Conservation (phyloP, 768 basidiomycete species). For the Auriscalpium microsporum region DNA sequence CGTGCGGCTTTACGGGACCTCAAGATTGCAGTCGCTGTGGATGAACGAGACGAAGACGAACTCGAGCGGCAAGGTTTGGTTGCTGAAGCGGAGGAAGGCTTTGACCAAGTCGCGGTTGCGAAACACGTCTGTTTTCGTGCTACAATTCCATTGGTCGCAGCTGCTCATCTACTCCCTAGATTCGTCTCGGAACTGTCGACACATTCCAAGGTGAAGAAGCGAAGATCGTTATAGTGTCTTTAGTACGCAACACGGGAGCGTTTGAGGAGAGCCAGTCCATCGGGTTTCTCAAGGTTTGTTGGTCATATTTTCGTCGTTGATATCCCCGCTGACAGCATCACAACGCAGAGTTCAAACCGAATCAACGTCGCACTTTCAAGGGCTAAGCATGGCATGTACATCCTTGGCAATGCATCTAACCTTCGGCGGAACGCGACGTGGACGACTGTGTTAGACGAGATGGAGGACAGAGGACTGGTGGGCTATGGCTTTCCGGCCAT, state of each 20-base stretch:
- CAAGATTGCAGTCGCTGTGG: slow-evolving; percentile 55
- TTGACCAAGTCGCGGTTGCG: slow-evolving; percentile 45
- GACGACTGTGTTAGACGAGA: slow-evolving; percentile 46
- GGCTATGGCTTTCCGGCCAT: slow-evolving; percentile 3
- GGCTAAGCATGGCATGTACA: slow-evolving; percentile 64
- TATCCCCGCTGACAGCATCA: slow-evolving; percentile 2
- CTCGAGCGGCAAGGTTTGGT: slow-evolving; percentile 44
- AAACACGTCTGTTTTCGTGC: slow-evolving; percentile 34
- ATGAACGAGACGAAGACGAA: slow-evolving; percentile 59
- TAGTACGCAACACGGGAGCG: slow-evolving; percentile 63
- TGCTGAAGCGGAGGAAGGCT: slow-evolving; percentile 26
- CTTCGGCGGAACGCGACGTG: slow-evolving; percentile 50
- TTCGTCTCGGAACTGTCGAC: slow-evolving; percentile 66
- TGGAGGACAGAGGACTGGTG: slow-evolving; percentile 34
- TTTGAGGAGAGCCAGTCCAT: slow-evolving; percentile 35
- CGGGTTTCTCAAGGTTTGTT: slow-evolving; percentile 57
- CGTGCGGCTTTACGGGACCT: slow-evolving; percentile 30
- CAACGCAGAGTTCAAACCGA: slow-evolving; percentile 22
- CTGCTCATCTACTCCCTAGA: slow-evolving; percentile 27
- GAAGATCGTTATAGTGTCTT: slow-evolving; percentile 62
- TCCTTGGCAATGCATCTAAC: slow-evolving; percentile 59
- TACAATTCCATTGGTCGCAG: not conserved
- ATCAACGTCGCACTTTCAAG: slow-evolving; percentile 60
- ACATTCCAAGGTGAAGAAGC: slow-evolving; percentile 75
- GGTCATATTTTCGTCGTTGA: slow-evolving; percentile 21